Evolutionary conservation across 2,329 filamentous ascomycete species (phyloP).

Genomic region (Pseudocercospora vitis): DNA sequence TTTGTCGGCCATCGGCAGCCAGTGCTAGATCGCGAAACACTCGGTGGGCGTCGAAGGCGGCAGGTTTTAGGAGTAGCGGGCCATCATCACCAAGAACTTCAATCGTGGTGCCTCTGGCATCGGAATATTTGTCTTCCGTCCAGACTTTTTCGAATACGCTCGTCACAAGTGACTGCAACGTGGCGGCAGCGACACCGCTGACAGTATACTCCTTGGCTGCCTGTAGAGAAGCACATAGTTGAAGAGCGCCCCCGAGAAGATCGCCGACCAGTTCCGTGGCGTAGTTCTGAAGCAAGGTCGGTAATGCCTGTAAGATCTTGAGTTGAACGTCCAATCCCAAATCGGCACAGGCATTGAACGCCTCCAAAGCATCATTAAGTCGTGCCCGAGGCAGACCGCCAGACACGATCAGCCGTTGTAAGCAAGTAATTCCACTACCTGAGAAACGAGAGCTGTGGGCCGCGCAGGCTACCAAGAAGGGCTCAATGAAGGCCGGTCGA

Average conservation of each 20-base stretch:
- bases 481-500: constrained; percentile 80
- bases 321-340: constrained; percentile 83
- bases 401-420: constrained; percentile 84
- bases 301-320: constrained; percentile 90
- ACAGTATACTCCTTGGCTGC: constrained; percentile 90
- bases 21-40: constrained; percentile 90
- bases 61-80: constrained; percentile 65
- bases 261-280: constrained; percentile 76
- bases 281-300: constrained; percentile 88
- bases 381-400: constrained; percentile 72
- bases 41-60: constrained; percentile 81
- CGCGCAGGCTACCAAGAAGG: constrained; percentile 88
- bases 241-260: constrained; percentile 75
- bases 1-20: constrained; percentile 78
- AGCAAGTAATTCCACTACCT: constrained; percentile 68
- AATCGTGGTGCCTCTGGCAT: constrained; percentile 58
- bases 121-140: constrained; percentile 67
- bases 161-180: constrained; percentile 87
- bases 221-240: constrained; percentile 89
- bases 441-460: constrained; percentile 91
- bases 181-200: constrained; percentile 94
- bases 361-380: constrained; percentile 82
- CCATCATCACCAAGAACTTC: constrained; percentile 68
- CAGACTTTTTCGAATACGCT: constrained; percentile 91
- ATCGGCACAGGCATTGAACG: constrained; percentile 76